Conservation (phyloP, 1,284 basidiomycete species). For the Tilletia indica region DNA sequence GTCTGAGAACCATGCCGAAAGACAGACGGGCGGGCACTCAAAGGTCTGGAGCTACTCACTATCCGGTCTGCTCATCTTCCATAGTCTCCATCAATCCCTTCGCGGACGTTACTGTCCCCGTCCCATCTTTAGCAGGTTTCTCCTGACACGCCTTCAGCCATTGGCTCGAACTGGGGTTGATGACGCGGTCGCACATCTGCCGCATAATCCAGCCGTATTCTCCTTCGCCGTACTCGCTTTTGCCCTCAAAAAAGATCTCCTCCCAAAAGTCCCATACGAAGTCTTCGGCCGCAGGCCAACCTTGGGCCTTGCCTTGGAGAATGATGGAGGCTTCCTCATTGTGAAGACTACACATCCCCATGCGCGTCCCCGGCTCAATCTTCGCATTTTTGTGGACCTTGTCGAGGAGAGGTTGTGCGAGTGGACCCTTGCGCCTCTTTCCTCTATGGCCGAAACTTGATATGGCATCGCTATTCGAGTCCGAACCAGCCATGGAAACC, state of each 20-base stretch:
- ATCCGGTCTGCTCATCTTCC: background rate
- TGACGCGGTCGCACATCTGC: conserved; percentile 12
- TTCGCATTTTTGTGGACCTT: background rate
- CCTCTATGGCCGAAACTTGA: no score
- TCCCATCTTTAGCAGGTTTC: background rate
- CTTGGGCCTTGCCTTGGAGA: background rate
- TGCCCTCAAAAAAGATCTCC: background rate
- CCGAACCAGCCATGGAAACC: background rate
- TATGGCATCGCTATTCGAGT: background rate
- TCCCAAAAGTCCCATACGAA: background rate
- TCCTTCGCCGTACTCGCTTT: no score
- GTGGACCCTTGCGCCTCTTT: no score
- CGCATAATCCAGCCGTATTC: conserved; percentile 5
- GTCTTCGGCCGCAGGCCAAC: background rate
- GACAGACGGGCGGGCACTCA: background rate
- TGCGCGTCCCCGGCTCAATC: background rate
- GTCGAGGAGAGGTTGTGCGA: conserved; percentile 5
- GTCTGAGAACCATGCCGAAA: background rate
- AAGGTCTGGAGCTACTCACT: background rate
- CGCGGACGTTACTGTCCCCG: background rate
- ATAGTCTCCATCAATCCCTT: background rate
- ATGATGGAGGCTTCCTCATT: conserved; percentile 1
- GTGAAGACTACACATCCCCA: background rate
- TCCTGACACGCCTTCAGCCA: background rate
- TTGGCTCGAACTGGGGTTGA: background rate